Evolutionary conservation across 371 early-diverging fungal genomes (phyloP), one percentile per base, ranked within the genome.

Genomic region (Coemansia sp.): DNA sequence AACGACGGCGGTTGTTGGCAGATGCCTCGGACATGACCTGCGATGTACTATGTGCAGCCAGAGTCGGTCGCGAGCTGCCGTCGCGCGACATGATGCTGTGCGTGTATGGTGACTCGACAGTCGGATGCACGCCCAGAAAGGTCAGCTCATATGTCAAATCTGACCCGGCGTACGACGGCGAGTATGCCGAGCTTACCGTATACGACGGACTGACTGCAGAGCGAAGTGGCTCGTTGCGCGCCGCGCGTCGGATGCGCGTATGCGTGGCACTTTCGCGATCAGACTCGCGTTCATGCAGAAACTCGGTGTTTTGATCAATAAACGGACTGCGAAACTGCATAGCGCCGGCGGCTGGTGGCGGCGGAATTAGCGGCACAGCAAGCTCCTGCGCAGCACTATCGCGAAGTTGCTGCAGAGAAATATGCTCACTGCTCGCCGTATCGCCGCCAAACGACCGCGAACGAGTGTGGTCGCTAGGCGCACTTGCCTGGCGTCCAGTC

Each of bases 101-200:
- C n/a, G 67, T 51, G 39, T 63, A 69, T 15, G 76, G 74, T 17
- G 77, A 61, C 40, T 68, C 74, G 15, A 61, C 66, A 3, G 69
- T 73, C 49, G 67, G 74, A 21, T 76, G 77, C 49, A 76, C 49
- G 1, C 77, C 77, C 24, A 76, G 58, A 29, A 65, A 73, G 0
- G 77, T 72, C 40, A 76, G 74, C 69, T 76, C 77, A 44, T 76
- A 72, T 3, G 73, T 65, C 46, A 69, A 49, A 17, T 73, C 73
- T 58, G 77, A 76, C 8, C 69, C 77, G 2, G 77, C 77, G 41
- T 73, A 65, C 26, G 77, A 76, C 4, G 76, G 73, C 51, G 76
- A 67, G 59, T 76, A 76, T 19, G 69, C 74, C 7, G 77, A 76
- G 62, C 61, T 69, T 13, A 73, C 19, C 24, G 77, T 76, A 21